Percentiles rank a stretch among this genome's conserved stretches.
Evolutionary conservation across 1,284 basidiomycete genomes (phyloP).

Genomic region (Kwoniella shivajii): DNA sequence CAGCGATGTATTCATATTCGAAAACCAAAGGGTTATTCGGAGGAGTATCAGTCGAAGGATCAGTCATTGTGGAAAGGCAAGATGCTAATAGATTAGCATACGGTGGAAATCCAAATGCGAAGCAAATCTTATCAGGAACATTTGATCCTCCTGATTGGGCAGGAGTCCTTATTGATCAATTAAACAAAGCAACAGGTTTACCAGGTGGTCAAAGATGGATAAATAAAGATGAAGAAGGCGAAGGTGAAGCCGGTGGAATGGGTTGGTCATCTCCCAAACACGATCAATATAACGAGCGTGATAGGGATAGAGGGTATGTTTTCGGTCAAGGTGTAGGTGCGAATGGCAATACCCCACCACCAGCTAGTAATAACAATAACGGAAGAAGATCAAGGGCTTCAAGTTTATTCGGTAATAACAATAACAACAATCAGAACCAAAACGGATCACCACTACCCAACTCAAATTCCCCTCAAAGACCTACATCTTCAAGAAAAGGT

Average conservation of each 20-base stretch:
- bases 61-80: conserved; percentile 88
- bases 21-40: conserved; percentile 90
- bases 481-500: conserved; percentile 9
- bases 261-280: conserved; percentile 23
- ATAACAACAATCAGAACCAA: background rate
- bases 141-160: conserved; percentile 79
- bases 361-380: background rate
- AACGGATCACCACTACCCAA: background rate
- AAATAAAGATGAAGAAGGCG: conserved; percentile 56
- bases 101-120: conserved; percentile 69
- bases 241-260: conserved; percentile 48
- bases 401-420: conserved; percentile 20
- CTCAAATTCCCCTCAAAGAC: conserved; percentile 7
- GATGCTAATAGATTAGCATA: conserved; percentile 87
- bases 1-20: conserved; percentile 96
- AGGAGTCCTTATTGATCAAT: conserved; percentile 66
- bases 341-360: conserved; percentile 24
- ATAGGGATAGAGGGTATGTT: conserved; percentile 56
- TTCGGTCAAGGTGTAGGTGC: conserved; percentile 51
- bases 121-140: conserved; percentile 75
- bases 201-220: conserved; percentile 71
- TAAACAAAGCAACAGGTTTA: conserved; percentile 71
- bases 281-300: conserved; percentile 34
- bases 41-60: conserved; percentile 81
- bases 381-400: conserved; percentile 24